Base-by-base conservation (phyloP, 2,329 filamentous ascomycete species). In the Alternaria novae-zelandiae region DNA sequence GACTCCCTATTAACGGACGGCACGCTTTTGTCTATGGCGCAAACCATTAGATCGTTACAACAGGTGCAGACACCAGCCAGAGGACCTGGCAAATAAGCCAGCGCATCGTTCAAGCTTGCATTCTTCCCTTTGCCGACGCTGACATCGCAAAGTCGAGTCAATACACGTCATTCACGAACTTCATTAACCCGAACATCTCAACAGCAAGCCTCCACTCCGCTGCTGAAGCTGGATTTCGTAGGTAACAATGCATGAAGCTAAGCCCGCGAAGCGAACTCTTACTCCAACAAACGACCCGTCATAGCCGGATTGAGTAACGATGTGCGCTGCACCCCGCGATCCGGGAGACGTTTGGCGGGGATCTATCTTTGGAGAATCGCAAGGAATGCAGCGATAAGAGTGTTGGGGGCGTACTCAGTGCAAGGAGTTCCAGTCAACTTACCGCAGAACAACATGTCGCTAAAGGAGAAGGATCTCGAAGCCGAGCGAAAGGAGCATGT, bases 241-340 rank as follows among this genome's bases (percentile, higher is more conserved):
- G 15, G 21, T 54, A 25, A 25, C 41, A n/a, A 25, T 17, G 25
- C 49, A 25, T 45, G 53, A 45, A 23, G n/a, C 30, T 25, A 43
- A 17, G 44, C 17, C 25, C 21, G 30, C 17, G 25, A 26, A 50
- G 21, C 25, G 21, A 57, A 2, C 15, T 51, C 30, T 36, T 20
- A 43, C 28, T 30, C 21, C 23, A 51, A 46, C 10, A 30, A 54
- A 21, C 23, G 17, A 8, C 4, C 12, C n/a, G 13, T 30, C 15
- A 58, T 26, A 50, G 17, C 21, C 30, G 26, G 23, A 50, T 49
- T 26, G 20, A 58, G 51, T 43, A 59, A 44, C 2, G 47, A 60
- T 57, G 45, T 43, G 59, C 54, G 54, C 25, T 21, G 32, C 61
- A 57, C 57, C 58, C 62, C 62, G 54, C 57, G 41, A 58, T 64